phyloP scores from a whole-genome alignment of 345 rosid species.

The Kandelia obovata region DNA sequence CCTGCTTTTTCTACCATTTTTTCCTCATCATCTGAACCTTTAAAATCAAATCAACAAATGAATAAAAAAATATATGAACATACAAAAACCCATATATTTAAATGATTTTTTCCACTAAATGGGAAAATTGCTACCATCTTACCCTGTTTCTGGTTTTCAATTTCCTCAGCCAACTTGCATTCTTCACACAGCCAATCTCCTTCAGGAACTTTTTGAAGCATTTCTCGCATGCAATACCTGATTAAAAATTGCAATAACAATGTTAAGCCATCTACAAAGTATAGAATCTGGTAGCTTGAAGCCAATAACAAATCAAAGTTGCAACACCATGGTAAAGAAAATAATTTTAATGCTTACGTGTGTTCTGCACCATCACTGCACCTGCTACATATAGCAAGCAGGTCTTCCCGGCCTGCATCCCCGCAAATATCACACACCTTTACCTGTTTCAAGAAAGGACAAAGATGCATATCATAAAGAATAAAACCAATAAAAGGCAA shows the following conservation, averaged over 20 bases:
- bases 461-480: not conserved
- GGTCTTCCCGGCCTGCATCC: conserved; percentile 89
- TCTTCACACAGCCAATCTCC: conserved; percentile 14
- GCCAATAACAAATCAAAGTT: no score
- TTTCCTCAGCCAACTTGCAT: conserved; percentile 1
- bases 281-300: no score
- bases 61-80: not conserved
- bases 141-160: not conserved
- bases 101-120: not conserved
- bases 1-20: conserved; percentile 40
- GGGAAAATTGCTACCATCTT: not conserved
- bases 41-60: conserved; percentile 25
- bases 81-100: no score
- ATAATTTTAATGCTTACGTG: conserved; percentile 47
- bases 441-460: conserved; percentile 49
- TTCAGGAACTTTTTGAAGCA: conserved; percentile 12
- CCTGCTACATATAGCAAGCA: conserved; percentile 77
- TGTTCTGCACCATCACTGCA: conserved; percentile 98
- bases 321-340: not conserved
- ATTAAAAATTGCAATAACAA: no score
- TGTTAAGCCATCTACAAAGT: no score
- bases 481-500: no score
- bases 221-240: conserved; percentile 14
- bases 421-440: conserved; percentile 96
- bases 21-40: conserved; percentile 52